Conservation (phyloP, 495 filamentous ascomycete species). For the Trichocladium uniseriatum region DNA sequence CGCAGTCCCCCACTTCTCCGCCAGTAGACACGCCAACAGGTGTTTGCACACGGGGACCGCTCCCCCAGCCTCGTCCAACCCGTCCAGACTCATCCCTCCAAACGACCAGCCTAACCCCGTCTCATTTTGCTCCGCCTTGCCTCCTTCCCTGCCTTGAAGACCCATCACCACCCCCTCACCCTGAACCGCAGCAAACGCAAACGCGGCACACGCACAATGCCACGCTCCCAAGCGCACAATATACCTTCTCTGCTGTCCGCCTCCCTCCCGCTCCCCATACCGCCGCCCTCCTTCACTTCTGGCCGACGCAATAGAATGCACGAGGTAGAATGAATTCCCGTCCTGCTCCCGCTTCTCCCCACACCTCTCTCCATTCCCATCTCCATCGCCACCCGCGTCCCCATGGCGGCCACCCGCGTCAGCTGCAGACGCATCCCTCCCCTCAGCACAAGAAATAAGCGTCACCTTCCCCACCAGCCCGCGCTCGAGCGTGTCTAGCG, state of each 20-base stretch:
- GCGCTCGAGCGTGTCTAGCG: constrained; percentile 75
- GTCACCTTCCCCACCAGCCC: constrained; percentile 54
- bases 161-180: no score
- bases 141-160: no score
- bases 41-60: constrained; percentile 71
- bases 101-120: constrained; percentile 26
- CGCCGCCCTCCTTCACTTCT: constrained; percentile 7
- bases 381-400: no score
- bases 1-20: constrained; percentile 51
- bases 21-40: constrained; percentile 71
- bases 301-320: constrained; percentile 26
- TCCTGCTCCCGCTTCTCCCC: not conserved
- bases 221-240: constrained; percentile 66
- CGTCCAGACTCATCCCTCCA: constrained; percentile 30
- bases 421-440: no score
- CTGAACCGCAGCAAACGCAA: constrained; percentile 65
- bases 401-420: not conserved
- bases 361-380: not conserved
- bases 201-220: constrained; percentile 83
- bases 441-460: no score
- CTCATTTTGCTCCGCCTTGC: not conserved
- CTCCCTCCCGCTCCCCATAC: constrained; percentile 12
- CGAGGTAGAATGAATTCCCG: constrained; percentile 26
- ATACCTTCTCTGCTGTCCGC: constrained; percentile 36
- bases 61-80: constrained; percentile 15